Evolutionary conservation across 2,329 filamentous ascomycete genomes (phyloP), one percentile per base, ranked within the genome.

Genomic region (Pyricularia sp.): DNA sequence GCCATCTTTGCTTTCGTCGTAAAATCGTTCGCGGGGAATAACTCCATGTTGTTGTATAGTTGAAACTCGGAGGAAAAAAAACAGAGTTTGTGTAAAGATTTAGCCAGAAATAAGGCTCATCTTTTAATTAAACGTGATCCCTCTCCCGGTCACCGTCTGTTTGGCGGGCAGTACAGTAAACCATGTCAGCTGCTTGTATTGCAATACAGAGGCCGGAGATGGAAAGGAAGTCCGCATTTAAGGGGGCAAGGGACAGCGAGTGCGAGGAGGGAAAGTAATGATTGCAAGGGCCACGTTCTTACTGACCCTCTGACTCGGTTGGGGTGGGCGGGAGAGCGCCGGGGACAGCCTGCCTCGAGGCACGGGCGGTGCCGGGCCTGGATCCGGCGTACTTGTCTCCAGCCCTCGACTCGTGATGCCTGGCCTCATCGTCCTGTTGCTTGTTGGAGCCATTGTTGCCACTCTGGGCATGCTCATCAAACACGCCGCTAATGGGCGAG

Each of bases 241-340:
- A 65, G 28, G 11, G 6, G 14, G 26, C 14, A 14, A 3, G 23
- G 28, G 58, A 61, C 9, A 61, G 9, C 23, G n/a, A 61, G n/a
- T 4, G 58, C 58, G 25, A 25, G 58, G 23, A 63, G 12, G 28
- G 14, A 28, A 20, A 30, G 74, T 79, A 78, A 61, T 12, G 4
- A 30, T 28, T 7, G n/a, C 9, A 63, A 20, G 26, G 17, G 26
- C 28, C 59, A 28, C 26, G 33, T 28, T 28, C 59, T 78, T 83
- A 84, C 83, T 87, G 83, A 87, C 85, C 85, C 86, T 88, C 86
- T 81, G 85, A 87, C 78, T 83, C 84, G 73, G 84, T 84, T 66
- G 86, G 86, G 67, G 85, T 88, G 68, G 85, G 85, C 74, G 85
- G 86, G 82, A 88, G 85, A 73, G 84, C 84, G 70, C 85, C 86